These are phyloP conservation scores for Corrigiola litoralis DNA, from an alignment of 179 eudicot genomes.

Conservation along the genomic window DNA sequence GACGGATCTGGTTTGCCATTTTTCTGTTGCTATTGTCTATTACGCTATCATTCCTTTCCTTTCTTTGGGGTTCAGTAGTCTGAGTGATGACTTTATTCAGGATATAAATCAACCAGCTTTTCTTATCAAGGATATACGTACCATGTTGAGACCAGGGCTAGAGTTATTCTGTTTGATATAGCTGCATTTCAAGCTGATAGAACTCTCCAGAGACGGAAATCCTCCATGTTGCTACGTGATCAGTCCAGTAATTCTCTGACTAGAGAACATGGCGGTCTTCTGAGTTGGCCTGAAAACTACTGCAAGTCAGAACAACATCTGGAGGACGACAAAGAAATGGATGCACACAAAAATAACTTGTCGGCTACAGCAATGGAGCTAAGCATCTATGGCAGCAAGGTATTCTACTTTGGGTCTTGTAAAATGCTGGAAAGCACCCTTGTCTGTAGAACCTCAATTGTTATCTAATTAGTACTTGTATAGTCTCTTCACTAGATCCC, in stretches of 20 bases:
- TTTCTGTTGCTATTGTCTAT: neutral
- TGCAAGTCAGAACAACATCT: conserved; percentile 29
- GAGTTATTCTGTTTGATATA: conserved; percentile 60
- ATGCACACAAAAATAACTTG: conserved; percentile 34
- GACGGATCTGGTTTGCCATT: conserved; percentile 53
- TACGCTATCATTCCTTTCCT: neutral
- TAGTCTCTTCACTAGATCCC: neutral
- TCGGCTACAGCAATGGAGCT: conserved; percentile 76
- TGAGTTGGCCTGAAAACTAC: conserved; percentile 80
- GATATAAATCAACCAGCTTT: conserved; percentile 38
- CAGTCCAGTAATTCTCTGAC: conserved; percentile 39
- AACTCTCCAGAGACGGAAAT: conserved; percentile 48
- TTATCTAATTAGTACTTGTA: neutral
- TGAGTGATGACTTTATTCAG: conserved; percentile 23
- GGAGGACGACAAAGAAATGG: conserved; percentile 15
- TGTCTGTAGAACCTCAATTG: neutral
- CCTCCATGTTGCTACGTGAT: conserved; percentile 52
- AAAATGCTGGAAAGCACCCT: neutral
- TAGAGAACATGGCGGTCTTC: conserved; percentile 55
- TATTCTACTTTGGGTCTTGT: conserved; percentile 17
- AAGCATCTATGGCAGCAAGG: conserved; percentile 82
- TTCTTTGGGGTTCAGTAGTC: neutral
- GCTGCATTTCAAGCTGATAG: conserved; percentile 45
- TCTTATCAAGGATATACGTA: conserved; percentile 46
- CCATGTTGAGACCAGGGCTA: conserved; percentile 67